Base-by-base conservation (phyloP, 306 rosid species). In the Vigna reflexopilosa region DNA sequence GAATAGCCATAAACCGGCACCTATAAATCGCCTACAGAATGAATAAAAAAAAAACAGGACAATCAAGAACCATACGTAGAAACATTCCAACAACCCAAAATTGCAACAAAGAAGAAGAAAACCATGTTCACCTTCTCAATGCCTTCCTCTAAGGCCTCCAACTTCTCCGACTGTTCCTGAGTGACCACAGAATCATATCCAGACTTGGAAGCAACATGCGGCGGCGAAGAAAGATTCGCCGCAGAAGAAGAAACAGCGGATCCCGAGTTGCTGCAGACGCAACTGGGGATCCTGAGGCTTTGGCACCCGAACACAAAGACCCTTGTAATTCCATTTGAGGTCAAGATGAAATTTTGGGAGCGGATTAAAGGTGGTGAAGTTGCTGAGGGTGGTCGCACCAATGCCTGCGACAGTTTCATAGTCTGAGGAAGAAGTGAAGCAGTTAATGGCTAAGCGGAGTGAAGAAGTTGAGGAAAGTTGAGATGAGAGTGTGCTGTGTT, bases 1-100 rank as follows among this genome's bases (percentile, higher is more conserved):
- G 77, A 82, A 89, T 58, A 3, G 98, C 68, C 85, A 92, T 19
- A 76, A 95, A 95, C 12, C 98, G 88, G 76, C 90, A 89, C 69
- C 98, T 85, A 67, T 91, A 92, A 50, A 95, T 84, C 44, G 64
- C 83, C 98, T 95, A 59, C 83, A 82, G 20, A 82, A 48, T 19
- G 48, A 74, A 79, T 24, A 17, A 70, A 71, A 11, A 55, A 66
- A 51, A 32, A 14, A 55, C 26, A 59, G 70, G 16, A 16, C 61
- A 49, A 28, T 17, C 56, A 73, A 68, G 2, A 47, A 13, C 22
- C 36, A 48, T 20, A 38, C 48, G 6, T 16, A 63, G 26, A 34
- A 3, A 73, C 44, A 10, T 48, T 9, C 45, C 19, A 63, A 59
- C 32, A 57, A 11, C 7, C n/a, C 3, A 59, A 28, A 0, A 59